These are phyloP conservation scores for Venturia oleaginea DNA, from an alignment of 2,329 filamentous ascomycete species.

Conservation along the genomic window DNA sequence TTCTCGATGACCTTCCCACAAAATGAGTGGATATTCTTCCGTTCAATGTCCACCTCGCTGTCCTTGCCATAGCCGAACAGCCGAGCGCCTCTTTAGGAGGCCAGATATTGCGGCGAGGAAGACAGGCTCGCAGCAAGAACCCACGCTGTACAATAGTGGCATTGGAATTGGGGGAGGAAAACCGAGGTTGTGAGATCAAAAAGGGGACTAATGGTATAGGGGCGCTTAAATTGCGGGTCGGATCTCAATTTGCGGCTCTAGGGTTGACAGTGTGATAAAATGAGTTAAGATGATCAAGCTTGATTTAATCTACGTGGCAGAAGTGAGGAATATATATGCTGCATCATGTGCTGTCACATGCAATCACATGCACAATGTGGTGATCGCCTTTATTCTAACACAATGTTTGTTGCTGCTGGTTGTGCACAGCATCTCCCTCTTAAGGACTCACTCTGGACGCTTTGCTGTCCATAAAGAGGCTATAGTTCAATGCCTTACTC, in stretches of 20 bases:
- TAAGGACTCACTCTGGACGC: background rate
- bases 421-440: too few relatives aligned
- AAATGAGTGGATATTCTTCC: background rate
- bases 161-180: background rate
- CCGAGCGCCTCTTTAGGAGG: background rate
- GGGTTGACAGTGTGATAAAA: background rate
- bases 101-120: background rate
- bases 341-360: too few relatives aligned
- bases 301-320: too few relatives aligned
- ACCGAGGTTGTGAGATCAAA: background rate
- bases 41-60: background rate
- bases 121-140: background rate
- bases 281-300: too few relatives aligned
- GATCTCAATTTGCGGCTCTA: background rate
- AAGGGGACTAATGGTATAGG: background rate
- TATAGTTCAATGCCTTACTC: background rate
- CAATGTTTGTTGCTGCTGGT: too few relatives aligned
- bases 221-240: background rate
- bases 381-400: too few relatives aligned
- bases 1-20: background rate
- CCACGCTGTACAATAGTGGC: background rate
- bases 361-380: too few relatives aligned
- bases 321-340: too few relatives aligned
- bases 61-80: background rate
- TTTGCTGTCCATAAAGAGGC: background rate